These are phyloP conservation scores for Daedalea quercina DNA, from an alignment of 768 basidiomycete genomes.

Conservation along the genomic window DNA sequence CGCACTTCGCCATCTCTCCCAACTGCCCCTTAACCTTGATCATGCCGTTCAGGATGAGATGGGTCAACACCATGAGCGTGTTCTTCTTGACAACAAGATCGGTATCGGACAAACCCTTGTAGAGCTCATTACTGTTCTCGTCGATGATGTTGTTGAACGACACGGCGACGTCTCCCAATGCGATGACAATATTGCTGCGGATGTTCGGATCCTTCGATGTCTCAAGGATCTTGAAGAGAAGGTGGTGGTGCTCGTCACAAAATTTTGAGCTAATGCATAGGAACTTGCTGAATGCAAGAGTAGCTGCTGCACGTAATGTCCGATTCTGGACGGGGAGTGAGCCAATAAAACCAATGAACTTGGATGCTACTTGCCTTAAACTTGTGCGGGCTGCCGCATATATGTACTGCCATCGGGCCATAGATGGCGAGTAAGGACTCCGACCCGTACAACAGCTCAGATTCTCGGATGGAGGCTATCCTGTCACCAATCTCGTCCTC, in stretches of 20 bases:
- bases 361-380: conserved; percentile 59
- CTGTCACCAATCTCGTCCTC: conserved; percentile 98
- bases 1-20: conserved; percentile 99
- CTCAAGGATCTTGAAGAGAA: conserved; percentile 93
- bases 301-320: conserved; percentile 80
- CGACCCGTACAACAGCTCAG: conserved; percentile 79
- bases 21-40: conserved; percentile 99
- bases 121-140: conserved; percentile 93
- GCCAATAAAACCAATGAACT: neutral
- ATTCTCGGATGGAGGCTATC: conserved; percentile 78
- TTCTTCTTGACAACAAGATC: conserved; percentile 96
- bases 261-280: conserved; percentile 93
- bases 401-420: conserved; percentile 85
- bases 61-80: conserved; percentile 96
- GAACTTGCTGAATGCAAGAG: conserved; percentile 89
- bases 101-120: conserved; percentile 85
- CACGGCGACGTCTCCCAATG: conserved; percentile 94
- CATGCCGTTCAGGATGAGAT: conserved; percentile 97
- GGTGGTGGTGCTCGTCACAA: conserved; percentile 82
- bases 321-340: conserved; percentile 52
- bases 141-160: conserved; percentile 98
- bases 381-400: conserved; percentile 84
- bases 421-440: conserved; percentile 78
- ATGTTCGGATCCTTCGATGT: conserved; percentile 86
- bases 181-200: conserved; percentile 94